Base-by-base conservation (phyloP, 805 yeast species). In the Priceomyces haplophilus region DNA sequence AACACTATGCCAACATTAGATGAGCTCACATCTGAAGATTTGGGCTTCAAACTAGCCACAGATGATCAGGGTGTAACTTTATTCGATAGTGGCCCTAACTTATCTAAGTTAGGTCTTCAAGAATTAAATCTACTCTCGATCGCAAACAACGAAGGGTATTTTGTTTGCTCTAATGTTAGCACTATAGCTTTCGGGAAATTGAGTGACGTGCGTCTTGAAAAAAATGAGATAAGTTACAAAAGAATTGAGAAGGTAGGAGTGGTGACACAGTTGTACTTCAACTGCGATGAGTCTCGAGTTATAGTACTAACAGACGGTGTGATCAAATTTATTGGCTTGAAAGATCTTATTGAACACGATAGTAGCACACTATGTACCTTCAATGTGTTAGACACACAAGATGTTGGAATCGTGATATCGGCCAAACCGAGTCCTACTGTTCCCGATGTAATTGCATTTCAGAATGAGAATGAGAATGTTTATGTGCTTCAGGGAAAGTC, bases 21-120 rank as follows among this genome's bases (percentile, higher is more conserved):
- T 30, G 67, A 62, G 46, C 36, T 48, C 7, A 44, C 53, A 4
- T 64, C 73, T 2, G 72, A 70, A 48, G 65, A 63, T 44, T 56
- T 67, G 30, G 73, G 73, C 16, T 69, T 69, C 56, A 59, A 60
- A 34, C 49, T 65, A 20, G 54, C 56, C 20, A 48, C 62, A 5
- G 46, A 48, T 2, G 55, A 55, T 10, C 52, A 49, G 13, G 73
- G 72, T 4, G 29, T 56, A 4, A 31, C 40, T 8, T 35, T 59
- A n/a, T 60, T 61, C 39, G 59, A 51, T 11, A 35, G 45, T 6
- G 54, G 59, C 3, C 38, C 67, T 8, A 67, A 62, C 25, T 55
- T 64, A 23, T 20, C 19, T 30, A 18, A 35, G n/a, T 23, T 23
- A 7, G 51, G 41, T 7, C 25, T 32, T n/a, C 15, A 39, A 8